Base-by-base conservation (phyloP, 805 yeast genomes). In the Metschnikowia arizonensis region DNA sequence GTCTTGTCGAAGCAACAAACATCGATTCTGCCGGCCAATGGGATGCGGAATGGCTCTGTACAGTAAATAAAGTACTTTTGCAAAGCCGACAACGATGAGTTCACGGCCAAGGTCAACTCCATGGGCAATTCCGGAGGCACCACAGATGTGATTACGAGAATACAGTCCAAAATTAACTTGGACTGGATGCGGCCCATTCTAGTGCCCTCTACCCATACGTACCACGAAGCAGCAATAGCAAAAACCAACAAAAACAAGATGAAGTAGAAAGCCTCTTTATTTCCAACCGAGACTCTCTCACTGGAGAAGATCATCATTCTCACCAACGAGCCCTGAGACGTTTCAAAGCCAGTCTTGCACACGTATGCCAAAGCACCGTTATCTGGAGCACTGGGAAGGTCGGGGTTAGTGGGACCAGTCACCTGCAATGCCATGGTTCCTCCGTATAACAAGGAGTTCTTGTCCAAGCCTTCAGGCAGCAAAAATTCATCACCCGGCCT, bases 71-170 rank as follows among this genome's bases (percentile, higher is more conserved):
- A 90, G 64, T 76, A 83, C 66, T 93, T 93, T 57, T 85, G 82
- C 53, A 93, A 76, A 2, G 97, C 89, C 48, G 89, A 81, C 63
- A 93, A 74, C 5, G 98, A 90, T 31, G 86, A 77, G 68, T 93
- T 93, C 33, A 93, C 99, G 49, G 99, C 98, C 91, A 93, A 84
- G 11, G 99, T 93, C 58, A 93, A 78, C 73, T 93, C 99, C 98
- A 93, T 93, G 48, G 99, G 99, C 56, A 93, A 77, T 70, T 93
- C 99, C 34, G 99, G 99, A 30, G 99, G 99, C 33, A 93, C 99
- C 52, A 93, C 99, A 41, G 98, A 90, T 15, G 99, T 93, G 58
- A 93, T 79, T 57, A 93, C 95, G 61, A 93, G 79, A 53, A 93
- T 85, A 82, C 99, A 93, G 68, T 93, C 98, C 61, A 93, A 77